Evolutionary conservation across 1,284 basidiomycete genomes (phyloP), one percentile per base, ranked within the genome.

Genomic region (Austropuccinia psidii): DNA sequence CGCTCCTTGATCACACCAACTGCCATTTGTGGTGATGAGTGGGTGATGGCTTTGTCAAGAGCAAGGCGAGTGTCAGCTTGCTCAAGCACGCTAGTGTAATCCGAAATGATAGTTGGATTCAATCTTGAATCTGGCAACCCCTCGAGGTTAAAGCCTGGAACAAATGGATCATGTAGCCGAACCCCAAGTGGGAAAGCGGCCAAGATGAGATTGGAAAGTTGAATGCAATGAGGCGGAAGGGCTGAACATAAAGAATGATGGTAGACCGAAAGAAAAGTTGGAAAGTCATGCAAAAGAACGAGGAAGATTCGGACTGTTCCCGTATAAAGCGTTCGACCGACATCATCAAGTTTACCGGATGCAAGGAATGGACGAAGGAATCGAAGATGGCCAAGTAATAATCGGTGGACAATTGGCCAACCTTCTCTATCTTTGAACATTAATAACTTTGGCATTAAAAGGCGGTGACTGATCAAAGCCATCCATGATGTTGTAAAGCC

Each of bases 401-500:
- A 86, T 78, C 93, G 91, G 83, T 98, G 93, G 86, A 96, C 98
- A 49, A 93, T 90, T 47, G 90, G 86, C 93, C 94, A 97, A 67
- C 93, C 93, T 73, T 93, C 91, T 69, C 89, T 86, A 80, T 91
- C 90, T 80, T 90, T 88, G 29, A 89, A 87, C 52, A 88, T 82
- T 37, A 98, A 85, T 69, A 99, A 83, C 82, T 97, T 96, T 17
- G 96, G 93, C 91, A 98, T 94, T 85, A 98, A 97, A 66, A 94
- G 84, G 69, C 95, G 86, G 82, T 98, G 96, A 54, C 95, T 97
- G 77, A 98, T 89, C 65, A 98, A 85, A 77, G 90, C 90, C 85
- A 98, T 88, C 96, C 96, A 99, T 35, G 93, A 95, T 82, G 97
- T 98, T 1, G 95, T 90, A 81, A 98, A 98, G 45, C 93, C 90